Evolutionary conservation across 1,284 basidiomycete species (phyloP).

Genomic region (Inonotus obliquus): DNA sequence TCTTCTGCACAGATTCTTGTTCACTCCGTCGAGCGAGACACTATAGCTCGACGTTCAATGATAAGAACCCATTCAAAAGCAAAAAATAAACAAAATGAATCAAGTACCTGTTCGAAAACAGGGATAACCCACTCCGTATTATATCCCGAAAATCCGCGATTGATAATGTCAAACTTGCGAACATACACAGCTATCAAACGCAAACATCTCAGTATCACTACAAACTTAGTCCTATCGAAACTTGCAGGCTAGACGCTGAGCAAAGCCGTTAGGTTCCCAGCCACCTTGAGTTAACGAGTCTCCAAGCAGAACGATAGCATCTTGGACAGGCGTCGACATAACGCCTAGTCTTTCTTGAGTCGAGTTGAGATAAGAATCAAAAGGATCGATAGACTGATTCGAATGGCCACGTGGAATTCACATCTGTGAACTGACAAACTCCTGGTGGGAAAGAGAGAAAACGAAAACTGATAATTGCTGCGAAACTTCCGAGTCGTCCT

Average conservation of each 20-base stretch:
- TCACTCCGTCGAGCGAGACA: slow-evolving; percentile 33
- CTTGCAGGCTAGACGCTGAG: slow-evolving; percentile 58
- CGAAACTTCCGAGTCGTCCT: not conserved
- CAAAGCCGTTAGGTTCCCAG: slow-evolving; percentile 57
- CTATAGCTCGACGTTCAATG: not conserved
- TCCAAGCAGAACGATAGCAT: slow-evolving; percentile 68
- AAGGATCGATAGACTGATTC: too few relatives aligned
- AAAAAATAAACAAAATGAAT: slow-evolving; percentile 33
- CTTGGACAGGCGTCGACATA: slow-evolving; percentile 57
- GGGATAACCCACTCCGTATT: slow-evolving; percentile 82
- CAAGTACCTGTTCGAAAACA: slow-evolving; percentile 64
- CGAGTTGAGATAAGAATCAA: not conserved
- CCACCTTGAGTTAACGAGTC: slow-evolving; percentile 71
- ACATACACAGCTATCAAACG: slow-evolving; percentile 51
- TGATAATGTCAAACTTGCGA: slow-evolving; percentile 77
- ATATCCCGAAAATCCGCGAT: slow-evolving; percentile 78
- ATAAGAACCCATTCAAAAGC: slow-evolving; percentile 36
- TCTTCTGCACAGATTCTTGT: slow-evolving; percentile 47
- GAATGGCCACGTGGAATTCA: not conserved
- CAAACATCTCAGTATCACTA: too few relatives aligned
- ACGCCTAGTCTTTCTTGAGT: not conserved
- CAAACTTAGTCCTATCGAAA: too few relatives aligned
- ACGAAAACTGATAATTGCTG: slow-evolving; percentile 3
- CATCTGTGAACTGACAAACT: not conserved
- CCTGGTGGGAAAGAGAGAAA: not conserved